Conservation (phyloP, 1,284 basidiomycete species). For the Hortiboletus rubellus region DNA sequence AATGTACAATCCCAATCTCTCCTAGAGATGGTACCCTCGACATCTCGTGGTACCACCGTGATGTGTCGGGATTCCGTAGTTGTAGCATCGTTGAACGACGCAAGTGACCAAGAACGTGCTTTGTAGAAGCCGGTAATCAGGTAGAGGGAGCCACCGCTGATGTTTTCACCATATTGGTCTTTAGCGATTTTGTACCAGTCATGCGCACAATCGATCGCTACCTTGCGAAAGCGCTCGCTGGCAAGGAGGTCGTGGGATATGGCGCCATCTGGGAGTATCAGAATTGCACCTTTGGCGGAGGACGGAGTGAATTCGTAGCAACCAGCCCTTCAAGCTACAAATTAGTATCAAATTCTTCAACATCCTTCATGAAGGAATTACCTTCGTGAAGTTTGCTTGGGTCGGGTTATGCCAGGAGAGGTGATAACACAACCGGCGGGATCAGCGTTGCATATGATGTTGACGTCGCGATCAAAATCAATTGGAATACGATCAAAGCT, state of each 20-base stretch:
- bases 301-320: background rate
- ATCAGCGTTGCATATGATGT: background rate
- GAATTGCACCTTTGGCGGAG: conserved; percentile 2
- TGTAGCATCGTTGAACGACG: background rate
- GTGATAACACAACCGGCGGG: background rate
- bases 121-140: conserved; percentile 14
- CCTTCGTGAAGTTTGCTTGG: background rate
- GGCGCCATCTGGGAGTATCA: conserved; percentile 12
- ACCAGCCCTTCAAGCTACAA: background rate
- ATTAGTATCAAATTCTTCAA: background rate
- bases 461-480: background rate
- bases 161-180: background rate
- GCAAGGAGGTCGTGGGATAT: background rate
- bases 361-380: background rate
- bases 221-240: background rate
- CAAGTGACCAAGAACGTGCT: conserved; percentile 9
- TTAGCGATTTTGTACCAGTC: background rate
- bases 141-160: conserved; percentile 5
- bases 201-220: background rate
- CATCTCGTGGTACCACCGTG: background rate
- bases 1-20: background rate
- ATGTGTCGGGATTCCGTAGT: background rate
- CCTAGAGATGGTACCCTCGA: background rate
- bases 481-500: background rate
- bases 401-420: background rate